Evolutionary conservation across 164 flowering plant species (phyloP), one percentile per base, ranked within the genome.

Genomic region (Euptelea pleiosperma): DNA sequence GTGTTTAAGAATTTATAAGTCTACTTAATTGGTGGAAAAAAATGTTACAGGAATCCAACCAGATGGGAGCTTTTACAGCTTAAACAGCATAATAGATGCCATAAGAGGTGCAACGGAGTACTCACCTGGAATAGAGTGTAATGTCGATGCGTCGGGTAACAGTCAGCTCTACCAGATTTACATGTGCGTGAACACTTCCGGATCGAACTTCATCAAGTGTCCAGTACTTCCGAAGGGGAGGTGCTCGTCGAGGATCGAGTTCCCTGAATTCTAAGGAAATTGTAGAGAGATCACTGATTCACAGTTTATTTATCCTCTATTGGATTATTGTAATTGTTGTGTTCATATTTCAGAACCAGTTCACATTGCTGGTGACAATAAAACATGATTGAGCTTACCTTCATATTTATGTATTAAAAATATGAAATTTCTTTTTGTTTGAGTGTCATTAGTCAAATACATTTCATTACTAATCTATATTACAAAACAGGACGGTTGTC

Each of bases 81-180:
- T 73, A 25, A 49, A 44, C 39, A 53, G 57, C 57, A 71, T 80
- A 12, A 72, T 22, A 4, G 48, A 61, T 0, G 85, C 80, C 41
- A 75, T 80, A 7, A 52, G 40, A 55, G 50, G 43, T 3, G 75
- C 52, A 14, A 63, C 42, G 1, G 82, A 82, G 11, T 63, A 35
- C 40, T 46, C 42, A 0, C 75, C 79, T 0, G 66, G 61, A 11
- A 68, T 80, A 1, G 72, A 75, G 34, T 80, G 85, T 68, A 75
- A 77, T 33, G 28, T 41, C 0, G 81, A 76, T 44, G 22, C 47
- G 24, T 42, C 53, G 0, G 55, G 77, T 5, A 69, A 70, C n/a
- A 65, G 71, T 19, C 83, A 79, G 59, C 65, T 82, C 15, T 75
- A 58, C 54, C 74, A 73, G 46, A 58, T 81, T 18, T 79, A 60